A percentile compares a stretch with the other conserved stretches of the same genome.
Evolutionary conservation across 2,329 filamentous ascomycete genomes (phyloP).

Genomic region (Trichoderma polysporum): DNA sequence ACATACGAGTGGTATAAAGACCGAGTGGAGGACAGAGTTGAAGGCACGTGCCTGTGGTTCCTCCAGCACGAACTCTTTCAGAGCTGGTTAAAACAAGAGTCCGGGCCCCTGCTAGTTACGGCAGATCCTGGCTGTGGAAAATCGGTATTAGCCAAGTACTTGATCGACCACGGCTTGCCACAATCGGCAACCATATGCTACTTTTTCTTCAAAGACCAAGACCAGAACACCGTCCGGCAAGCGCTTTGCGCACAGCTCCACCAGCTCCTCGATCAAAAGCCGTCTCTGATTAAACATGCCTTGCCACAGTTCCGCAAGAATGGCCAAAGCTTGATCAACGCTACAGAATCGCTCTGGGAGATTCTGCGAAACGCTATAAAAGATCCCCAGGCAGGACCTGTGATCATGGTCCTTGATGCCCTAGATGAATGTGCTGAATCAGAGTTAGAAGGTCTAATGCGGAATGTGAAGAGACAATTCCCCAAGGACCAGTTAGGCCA

Average conservation of each 20-base stretch:
- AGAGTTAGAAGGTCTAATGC: constrained; percentile 28
- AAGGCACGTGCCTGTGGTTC: constrained; percentile 36
- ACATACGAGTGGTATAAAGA: too few relatives aligned
- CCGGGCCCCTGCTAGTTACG: constrained; percentile 36
- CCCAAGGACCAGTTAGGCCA: background rate
- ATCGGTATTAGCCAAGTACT: constrained; percentile 38
- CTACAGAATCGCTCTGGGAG: constrained; percentile 33
- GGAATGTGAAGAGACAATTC: constrained; percentile 16
- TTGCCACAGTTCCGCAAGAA: constrained; percentile 29
- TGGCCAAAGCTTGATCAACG: constrained; percentile 29
- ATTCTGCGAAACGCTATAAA: constrained; percentile 31
- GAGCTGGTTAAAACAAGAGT: constrained; percentile 31
- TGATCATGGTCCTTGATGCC: constrained; percentile 38
- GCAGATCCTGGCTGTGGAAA: constrained; percentile 43
- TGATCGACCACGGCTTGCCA: constrained; percentile 30
- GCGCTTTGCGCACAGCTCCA: constrained; percentile 43
- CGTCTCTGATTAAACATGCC: constrained; percentile 37
- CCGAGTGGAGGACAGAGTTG: constrained; percentile 19
- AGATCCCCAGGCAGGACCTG: constrained; percentile 31
- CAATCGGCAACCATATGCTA: constrained; percentile 37
- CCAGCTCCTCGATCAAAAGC: too few relatives aligned
- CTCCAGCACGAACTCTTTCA: constrained; percentile 33
- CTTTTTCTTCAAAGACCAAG: constrained; percentile 45
- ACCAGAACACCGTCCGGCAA: constrained; percentile 36
- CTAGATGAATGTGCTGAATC: too few relatives aligned